Conservation (phyloP, 805 yeast genomes). For the Zygoascus ofunaensis region DNA sequence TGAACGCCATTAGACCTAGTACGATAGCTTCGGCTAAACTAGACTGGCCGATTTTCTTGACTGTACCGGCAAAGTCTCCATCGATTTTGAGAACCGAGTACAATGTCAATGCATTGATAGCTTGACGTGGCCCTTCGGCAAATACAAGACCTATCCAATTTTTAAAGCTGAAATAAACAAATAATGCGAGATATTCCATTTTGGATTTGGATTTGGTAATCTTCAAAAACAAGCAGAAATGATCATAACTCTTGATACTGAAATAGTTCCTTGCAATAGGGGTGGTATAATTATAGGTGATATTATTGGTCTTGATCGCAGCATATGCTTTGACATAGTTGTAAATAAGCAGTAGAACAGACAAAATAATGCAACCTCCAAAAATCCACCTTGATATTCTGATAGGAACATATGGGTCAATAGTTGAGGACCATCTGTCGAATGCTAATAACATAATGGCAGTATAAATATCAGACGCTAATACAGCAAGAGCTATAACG, state of each 20-base stretch:
- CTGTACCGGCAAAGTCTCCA: constrained; percentile 29
- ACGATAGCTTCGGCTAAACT: constrained; percentile 62
- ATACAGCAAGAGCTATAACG: constrained; percentile 37
- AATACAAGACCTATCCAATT: constrained; percentile 52
- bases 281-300: constrained; percentile 63
- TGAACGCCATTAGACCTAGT: constrained; percentile 63
- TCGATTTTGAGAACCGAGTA: constrained; percentile 38
- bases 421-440: constrained; percentile 53
- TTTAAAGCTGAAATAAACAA: constrained; percentile 55
- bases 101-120: constrained; percentile 67
- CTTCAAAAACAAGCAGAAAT: constrained; percentile 63
- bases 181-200: constrained; percentile 60
- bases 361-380: constrained; percentile 69
- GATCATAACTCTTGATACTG: constrained; percentile 49
- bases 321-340: constrained; percentile 50
- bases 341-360: constrained; percentile 48
- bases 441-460: constrained; percentile 65
- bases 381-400: constrained; percentile 61
- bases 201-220: constrained; percentile 55
- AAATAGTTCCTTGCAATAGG: constrained; percentile 50
- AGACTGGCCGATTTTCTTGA: constrained; percentile 48
- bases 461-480: constrained; percentile 70
- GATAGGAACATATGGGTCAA: constrained; percentile 41
- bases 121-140: constrained; percentile 84
- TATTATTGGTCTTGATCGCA: constrained; percentile 50